Conservation (phyloP, 805 yeast genomes). For the Wickerhamomyces subpelliculosus region DNA sequence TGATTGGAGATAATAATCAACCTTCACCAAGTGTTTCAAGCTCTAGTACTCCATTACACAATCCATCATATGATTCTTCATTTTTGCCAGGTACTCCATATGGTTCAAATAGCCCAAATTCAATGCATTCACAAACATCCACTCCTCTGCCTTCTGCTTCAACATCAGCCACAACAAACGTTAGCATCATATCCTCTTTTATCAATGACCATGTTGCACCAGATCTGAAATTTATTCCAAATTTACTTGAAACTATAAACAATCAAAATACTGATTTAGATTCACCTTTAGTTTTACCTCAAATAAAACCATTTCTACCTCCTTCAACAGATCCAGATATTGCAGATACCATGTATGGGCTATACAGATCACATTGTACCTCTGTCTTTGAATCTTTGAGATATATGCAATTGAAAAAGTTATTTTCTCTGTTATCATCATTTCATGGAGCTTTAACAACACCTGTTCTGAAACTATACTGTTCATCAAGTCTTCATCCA, state of each 20-base stretch:
- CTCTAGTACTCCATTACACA: constrained; percentile 20
- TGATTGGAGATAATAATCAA: constrained; percentile 26
- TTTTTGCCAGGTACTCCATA: constrained; percentile 23
- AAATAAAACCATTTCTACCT: constrained; percentile 20
- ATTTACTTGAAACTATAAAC: constrained; percentile 13
- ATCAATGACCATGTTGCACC: constrained; percentile 11
- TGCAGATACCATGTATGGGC: constrained; percentile 52
- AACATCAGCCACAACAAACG: constrained; percentile 4
- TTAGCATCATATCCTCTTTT: constrained; percentile 9
- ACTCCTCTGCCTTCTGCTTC: constrained; percentile 12
- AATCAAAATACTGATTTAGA: constrained; percentile 8
- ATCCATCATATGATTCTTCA: constrained; percentile 14
- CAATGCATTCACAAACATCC: constrained; percentile 20
- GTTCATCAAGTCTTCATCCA: constrained; percentile 36
- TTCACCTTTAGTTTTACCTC: constrained; percentile 30
- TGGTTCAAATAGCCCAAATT: constrained; percentile 20
- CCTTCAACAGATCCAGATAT: constrained; percentile 23
- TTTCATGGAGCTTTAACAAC: constrained; percentile 54
- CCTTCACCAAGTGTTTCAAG: constrained; percentile 18
- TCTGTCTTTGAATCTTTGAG: constrained; percentile 59
- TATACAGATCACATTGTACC: constrained; percentile 60
- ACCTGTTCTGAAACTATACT: constrained; percentile 54
- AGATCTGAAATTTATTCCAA: constrained; percentile 16
- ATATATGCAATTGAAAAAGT: constrained; percentile 56
- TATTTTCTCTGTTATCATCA: constrained; percentile 45